Evolutionary conservation across 176 grass and related monocot genomes (phyloP), one percentile per base, ranked within the genome.

Genomic region (Elymus sibiricus): DNA sequence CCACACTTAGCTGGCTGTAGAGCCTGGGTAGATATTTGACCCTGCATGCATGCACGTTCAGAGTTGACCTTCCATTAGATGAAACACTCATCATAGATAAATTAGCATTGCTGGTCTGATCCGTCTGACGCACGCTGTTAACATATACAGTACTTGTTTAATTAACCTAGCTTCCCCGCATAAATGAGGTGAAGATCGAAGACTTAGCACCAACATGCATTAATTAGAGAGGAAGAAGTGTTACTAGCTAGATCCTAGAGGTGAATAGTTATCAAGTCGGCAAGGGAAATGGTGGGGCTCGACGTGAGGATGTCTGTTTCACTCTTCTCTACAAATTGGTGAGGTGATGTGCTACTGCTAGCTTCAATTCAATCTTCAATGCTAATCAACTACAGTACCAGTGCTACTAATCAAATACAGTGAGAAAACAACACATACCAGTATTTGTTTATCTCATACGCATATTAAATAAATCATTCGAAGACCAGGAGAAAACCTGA

Each of bases 31-130:
- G 37, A 58, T 51, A 14, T 77, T 79, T 79, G 58, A 40, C 35
- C 14, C 19, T 72, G 9, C 49, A 59, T 38, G n/a, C 32, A 29
- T 24, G 79, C 81, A 73, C 51, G 81, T 83, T 83, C 47, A 83
- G 67, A 83, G 81, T 83, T 83, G 81, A 83, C 81, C 81, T 29
- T 83, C 19, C 7, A 58, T 83, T 24, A 60, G 67, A 72, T 61
- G 67, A 22, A 56, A 83, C 49, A 29, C 78, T 10, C 25, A 74
- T 74, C 15, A 17, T 15, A 55, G 70, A 74, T 74, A 16, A 47
- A 75, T 49, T 75, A 75, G 25, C 71, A 47, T 46, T 47, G 13
- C 71, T 29, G 11, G 4, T 29, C 78, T 42, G 60, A 80, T 27
- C 60, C 78, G 5, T 80, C 78, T 66, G 61, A 32, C 16, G 42